Percentiles rank a stretch among this genome's conserved stretches.
Evolutionary conservation across 2,329 filamentous ascomycete species (phyloP).

Genomic region (Epichloe scottii): DNA sequence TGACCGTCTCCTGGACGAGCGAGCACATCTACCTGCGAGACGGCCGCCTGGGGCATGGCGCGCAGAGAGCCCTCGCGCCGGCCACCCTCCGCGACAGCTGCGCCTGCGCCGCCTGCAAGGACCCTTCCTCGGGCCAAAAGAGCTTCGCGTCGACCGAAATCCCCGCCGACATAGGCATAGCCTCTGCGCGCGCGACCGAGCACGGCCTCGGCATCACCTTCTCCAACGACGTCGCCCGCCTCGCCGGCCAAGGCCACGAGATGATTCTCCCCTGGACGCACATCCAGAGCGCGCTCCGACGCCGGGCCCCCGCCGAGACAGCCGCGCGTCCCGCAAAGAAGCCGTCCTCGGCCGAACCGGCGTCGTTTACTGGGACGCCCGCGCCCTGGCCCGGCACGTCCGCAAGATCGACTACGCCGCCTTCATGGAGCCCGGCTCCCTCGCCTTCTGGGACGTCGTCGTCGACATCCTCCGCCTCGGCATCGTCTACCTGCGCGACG

Average conservation of each 20-base stretch:
- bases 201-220: conserved; percentile 47
- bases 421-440: conserved; percentile 50
- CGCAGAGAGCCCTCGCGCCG: conserved; percentile 14
- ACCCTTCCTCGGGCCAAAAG: conserved; percentile 48
- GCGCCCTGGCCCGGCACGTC: conserved; percentile 27
- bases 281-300: conserved; percentile 19
- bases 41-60: conserved; percentile 7
- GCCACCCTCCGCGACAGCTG: conserved; percentile 40
- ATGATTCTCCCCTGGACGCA: conserved; percentile 23
- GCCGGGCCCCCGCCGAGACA: background rate
- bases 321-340: conserved; percentile 14
- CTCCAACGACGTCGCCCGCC: conserved; percentile 30
- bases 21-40: conserved; percentile 18
- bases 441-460: conserved; percentile 47
- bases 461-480: conserved; percentile 52
- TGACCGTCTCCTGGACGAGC: conserved; percentile 15
- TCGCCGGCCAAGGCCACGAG: conserved; percentile 15
- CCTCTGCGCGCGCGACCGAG: conserved; percentile 16
- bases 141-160: conserved; percentile 33
- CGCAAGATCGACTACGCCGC: conserved; percentile 54
- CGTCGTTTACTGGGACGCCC: conserved; percentile 29
- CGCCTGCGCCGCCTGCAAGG: conserved; percentile 38
- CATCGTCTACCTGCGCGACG: conserved; percentile 61
- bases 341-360: conserved; percentile 20
- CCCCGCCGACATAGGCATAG: conserved; percentile 20